Evolutionary conservation across 768 basidiomycete genomes (phyloP).

Genomic region (Exsudoporus frostii): DNA sequence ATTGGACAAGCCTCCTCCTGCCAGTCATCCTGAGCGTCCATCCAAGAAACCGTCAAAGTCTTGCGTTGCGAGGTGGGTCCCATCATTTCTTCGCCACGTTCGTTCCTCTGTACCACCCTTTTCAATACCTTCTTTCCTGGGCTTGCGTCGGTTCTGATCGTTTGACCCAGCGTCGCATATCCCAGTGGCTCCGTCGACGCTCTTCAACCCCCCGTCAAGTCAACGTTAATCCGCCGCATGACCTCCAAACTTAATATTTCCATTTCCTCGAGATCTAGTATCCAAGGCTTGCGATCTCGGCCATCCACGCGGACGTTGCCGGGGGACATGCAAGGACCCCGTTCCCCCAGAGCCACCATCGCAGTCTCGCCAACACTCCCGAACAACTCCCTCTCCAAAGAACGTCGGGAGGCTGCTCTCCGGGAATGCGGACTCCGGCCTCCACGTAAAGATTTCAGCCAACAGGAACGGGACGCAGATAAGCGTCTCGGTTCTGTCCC

Average conservation of each 20-base stretch:
- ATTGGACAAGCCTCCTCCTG: neutral
- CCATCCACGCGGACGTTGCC: slow-evolving; percentile 11
- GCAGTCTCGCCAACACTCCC: slow-evolving; percentile 18
- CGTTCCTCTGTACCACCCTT: neutral
- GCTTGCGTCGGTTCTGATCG: neutral
- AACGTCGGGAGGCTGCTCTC: slow-evolving; percentile 48
- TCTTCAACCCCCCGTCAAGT: slow-evolving; percentile 4
- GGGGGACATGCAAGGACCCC: slow-evolving; percentile 1
- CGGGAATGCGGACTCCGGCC: slow-evolving; percentile 60
- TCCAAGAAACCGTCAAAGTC: slow-evolving; percentile 2
- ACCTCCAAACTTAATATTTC: slow-evolving; percentile 28
- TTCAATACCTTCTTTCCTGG: neutral
- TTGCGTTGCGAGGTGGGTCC: slow-evolving; percentile 14
- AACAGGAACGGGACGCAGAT: slow-evolving; percentile 41
- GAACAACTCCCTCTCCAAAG: slow-evolving; percentile 21
- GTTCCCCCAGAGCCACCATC: neutral
- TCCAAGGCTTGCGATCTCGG: slow-evolving; percentile 7
- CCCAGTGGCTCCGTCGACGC: neutral
- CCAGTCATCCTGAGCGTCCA: neutral
- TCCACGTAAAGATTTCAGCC: slow-evolving; percentile 35
- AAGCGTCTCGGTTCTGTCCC: slow-evolving; percentile 38
- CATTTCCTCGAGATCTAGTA: slow-evolving; percentile 13
- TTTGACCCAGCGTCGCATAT: neutral
- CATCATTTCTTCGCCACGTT: neutral
- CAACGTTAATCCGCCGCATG: slow-evolving; percentile 28